These are phyloP conservation scores for Yamadazyma jaroonii DNA, from an alignment of 1,139 yeast genomes.

Conservation along the genomic window DNA sequence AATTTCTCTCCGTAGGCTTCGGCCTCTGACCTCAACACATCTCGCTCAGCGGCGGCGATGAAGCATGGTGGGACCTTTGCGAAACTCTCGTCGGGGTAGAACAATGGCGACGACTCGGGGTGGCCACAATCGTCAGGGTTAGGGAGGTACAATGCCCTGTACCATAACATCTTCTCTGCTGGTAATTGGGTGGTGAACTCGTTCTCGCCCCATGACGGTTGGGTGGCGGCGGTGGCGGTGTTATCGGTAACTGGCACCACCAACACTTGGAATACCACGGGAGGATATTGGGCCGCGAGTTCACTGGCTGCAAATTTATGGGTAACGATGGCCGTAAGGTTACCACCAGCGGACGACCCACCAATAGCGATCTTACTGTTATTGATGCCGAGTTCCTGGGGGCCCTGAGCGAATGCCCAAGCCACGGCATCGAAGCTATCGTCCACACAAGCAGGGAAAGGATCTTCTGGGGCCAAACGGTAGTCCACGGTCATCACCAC, in stretches of 20 bases:
- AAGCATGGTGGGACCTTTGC: conserved; percentile 39
- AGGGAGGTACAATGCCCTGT: conserved; percentile 42
- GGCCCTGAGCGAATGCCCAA: conserved; percentile 20
- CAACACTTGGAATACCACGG: conserved; percentile 38
- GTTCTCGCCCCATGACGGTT: conserved; percentile 39
- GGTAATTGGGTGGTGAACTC: conserved; percentile 46
- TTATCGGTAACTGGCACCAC: conserved; percentile 51
- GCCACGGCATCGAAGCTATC: conserved; percentile 38
- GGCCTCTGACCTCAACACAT: conserved; percentile 45
- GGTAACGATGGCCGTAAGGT: conserved; percentile 39
- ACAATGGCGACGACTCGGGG: conserved; percentile 47
- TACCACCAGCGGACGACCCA: conserved; percentile 52
- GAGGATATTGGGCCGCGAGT: conserved; percentile 26
- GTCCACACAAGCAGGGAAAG: conserved; percentile 49
- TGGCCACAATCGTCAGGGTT: conserved; percentile 28
- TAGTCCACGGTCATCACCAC: conserved; percentile 41
- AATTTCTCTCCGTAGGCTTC: conserved; percentile 42
- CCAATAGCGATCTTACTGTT: conserved; percentile 36
- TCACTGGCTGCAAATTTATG: conserved; percentile 34
- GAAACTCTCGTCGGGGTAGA: conserved; percentile 39
- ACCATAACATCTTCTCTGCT: conserved; percentile 50
- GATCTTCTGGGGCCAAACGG: conserved; percentile 48
- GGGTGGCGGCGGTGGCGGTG: conserved; percentile 38
- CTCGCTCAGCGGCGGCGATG: conserved; percentile 44
- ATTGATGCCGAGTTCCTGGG: conserved; percentile 25